Conservation (phyloP, 495 filamentous ascomycete species). For the Talaromyces nanjingensis region DNA sequence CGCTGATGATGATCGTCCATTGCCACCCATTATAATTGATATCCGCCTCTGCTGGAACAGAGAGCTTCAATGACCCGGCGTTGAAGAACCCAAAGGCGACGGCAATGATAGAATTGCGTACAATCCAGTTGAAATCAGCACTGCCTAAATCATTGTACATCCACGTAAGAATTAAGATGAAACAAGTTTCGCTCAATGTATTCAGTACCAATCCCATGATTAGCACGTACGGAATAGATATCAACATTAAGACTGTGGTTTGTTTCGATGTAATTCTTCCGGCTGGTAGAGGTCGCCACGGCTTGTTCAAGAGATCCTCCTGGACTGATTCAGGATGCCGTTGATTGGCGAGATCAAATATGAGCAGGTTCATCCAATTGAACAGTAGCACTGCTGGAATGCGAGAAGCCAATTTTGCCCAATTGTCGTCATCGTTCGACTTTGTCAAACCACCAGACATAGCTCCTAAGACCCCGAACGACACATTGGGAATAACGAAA, state of each 20-base stretch:
- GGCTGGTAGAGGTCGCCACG: constrained; percentile 47
- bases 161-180: constrained; percentile 35
- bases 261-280: constrained; percentile 29
- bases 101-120: constrained; percentile 41
- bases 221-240: constrained; percentile 26
- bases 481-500: too few relatives aligned
- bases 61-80: constrained; percentile 20
- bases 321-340: constrained; percentile 33
- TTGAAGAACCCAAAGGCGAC: constrained; percentile 29
- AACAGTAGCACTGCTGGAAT: constrained; percentile 10
- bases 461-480: too few relatives aligned
- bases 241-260: constrained; percentile 28
- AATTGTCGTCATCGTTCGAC: too few relatives aligned
- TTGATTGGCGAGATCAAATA: constrained; percentile 45
- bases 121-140: constrained; percentile 31
- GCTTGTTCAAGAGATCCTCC: constrained; percentile 53
- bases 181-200: constrained; percentile 22
- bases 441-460: too few relatives aligned
- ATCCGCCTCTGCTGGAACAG: background rate
- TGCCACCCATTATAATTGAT: background rate
- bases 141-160: constrained; percentile 50
- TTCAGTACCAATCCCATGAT: constrained; percentile 10
- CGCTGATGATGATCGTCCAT: constrained; percentile 39
- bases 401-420: background rate
- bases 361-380: constrained; percentile 28